A percentile compares a stretch with the other conserved stretches of the same genome.
Conservation (phyloP, 176 grass and related monocot species). For the Tillandsia leiboldiana region DNA sequence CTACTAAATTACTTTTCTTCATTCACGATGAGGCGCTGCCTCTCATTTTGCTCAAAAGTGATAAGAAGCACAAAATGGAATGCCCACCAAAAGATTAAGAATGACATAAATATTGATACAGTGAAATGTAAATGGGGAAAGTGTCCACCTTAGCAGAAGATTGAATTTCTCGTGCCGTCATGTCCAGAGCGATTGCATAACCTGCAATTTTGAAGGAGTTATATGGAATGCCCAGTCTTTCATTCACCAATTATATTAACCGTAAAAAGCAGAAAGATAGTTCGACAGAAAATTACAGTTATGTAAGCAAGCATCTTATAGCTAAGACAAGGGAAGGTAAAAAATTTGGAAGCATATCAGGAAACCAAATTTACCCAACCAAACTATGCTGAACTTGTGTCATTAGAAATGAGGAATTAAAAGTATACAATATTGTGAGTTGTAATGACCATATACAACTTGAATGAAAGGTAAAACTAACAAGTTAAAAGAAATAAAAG, state of each 20-base stretch:
- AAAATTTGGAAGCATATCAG: neutral
- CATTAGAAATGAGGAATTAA: neutral
- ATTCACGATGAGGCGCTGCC: no score
- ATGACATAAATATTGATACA: neutral
- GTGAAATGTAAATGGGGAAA: conserved; percentile 6
- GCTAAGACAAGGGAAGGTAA: no score
- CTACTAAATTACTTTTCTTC: no score
- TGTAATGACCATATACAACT: neutral
- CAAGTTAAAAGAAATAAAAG: no score
- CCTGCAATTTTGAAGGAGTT: conserved; percentile 27
- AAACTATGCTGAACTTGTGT: neutral
- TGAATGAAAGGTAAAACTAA: no score
- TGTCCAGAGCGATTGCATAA: conserved; percentile 95
- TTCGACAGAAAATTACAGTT: no score
- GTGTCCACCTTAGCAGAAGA: conserved; percentile 49
- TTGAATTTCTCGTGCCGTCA: conserved; percentile 97
- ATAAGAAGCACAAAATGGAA: neutral
- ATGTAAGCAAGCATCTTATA: no score
- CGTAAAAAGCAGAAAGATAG: no score
- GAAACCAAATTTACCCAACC: neutral
- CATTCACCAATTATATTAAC: no score
- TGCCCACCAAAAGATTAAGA: neutral
- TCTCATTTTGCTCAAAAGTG: no score
- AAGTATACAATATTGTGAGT: neutral
- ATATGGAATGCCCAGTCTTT: no score